These are phyloP conservation scores for Trichosporon sp. DNA, from an alignment of 1,284 basidiomycete species.

Conservation along the genomic window DNA sequence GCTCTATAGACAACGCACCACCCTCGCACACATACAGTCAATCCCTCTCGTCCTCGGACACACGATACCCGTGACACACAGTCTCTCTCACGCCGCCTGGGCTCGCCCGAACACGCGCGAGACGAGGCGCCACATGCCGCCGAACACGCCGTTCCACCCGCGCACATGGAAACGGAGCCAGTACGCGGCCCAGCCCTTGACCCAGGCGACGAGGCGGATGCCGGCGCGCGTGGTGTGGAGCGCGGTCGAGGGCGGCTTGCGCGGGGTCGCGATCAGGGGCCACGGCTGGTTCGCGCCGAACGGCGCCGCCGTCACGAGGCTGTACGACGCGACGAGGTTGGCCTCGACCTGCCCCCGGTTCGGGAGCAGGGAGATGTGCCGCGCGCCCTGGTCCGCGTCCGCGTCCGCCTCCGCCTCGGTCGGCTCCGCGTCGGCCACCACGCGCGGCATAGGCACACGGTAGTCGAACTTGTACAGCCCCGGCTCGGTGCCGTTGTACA, in stretches of 20 bases:
- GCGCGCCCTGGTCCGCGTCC: background rate
- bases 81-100: background rate
- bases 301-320: constrained; percentile 33
- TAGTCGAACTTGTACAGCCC: background rate
- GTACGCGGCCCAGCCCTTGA: background rate
- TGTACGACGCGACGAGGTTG: constrained; percentile 31
- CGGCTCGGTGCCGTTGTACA: background rate
- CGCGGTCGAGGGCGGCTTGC: background rate
- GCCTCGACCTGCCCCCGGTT: background rate
- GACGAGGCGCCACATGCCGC: background rate
- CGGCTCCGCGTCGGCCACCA: background rate
- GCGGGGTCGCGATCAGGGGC: constrained; percentile 15
- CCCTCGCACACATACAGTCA: too few species aligned
- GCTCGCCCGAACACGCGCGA: background rate
- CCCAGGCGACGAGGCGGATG: background rate
- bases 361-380: background rate
- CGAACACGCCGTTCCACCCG: background rate
- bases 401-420: background rate
- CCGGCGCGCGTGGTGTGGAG: background rate
- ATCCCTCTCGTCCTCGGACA: too few species aligned
- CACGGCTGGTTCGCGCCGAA: constrained; percentile 49
- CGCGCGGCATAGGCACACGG: background rate
- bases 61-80: background rate
- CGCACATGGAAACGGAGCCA: background rate
- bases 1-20: too few species aligned